phyloP scores from a whole-genome alignment of 441 rosid genomes.

The California macrophylla region DNA sequence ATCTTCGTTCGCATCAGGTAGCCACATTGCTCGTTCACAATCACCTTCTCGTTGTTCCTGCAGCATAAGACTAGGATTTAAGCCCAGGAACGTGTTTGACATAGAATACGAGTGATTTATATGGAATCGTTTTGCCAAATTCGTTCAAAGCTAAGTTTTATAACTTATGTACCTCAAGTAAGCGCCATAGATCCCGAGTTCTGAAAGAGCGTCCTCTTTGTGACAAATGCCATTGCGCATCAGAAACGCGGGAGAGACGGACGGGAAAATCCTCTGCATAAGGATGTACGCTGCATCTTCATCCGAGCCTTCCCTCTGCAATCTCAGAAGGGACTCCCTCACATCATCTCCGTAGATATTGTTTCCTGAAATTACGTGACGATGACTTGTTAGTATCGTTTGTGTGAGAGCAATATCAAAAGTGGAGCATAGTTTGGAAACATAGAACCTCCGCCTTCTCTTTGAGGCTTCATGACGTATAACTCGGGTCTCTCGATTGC shows the following conservation, averaged over 20 bases:
- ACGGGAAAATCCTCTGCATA: slow-evolving; percentile 93
- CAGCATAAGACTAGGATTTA: slow-evolving; percentile 1
- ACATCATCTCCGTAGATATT: slow-evolving; percentile 80
- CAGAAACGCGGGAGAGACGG: slow-evolving; percentile 45
- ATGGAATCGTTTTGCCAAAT: background rate
- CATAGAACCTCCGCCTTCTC: slow-evolving; percentile 93
- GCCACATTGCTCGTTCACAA: slow-evolving; percentile 68
- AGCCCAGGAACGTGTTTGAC: background rate
- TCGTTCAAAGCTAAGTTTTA: background rate
- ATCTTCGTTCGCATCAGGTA: slow-evolving; percentile 84
- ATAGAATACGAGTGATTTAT: too few species aligned
- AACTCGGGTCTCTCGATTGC: slow-evolving; percentile 69
- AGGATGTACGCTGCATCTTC: slow-evolving; percentile 86
- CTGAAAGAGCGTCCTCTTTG: slow-evolving; percentile 68
- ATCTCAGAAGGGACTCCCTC: slow-evolving; percentile 57
- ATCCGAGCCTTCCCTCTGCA: slow-evolving; percentile 54
- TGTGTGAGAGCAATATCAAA: background rate
- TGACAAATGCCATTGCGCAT: slow-evolving; percentile 69
- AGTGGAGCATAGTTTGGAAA: slow-evolving; percentile 7
- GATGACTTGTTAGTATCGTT: background rate
- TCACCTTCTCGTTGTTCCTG: slow-evolving; percentile 78
- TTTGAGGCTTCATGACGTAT: slow-evolving; percentile 91
- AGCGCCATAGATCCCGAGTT: slow-evolving; percentile 75
- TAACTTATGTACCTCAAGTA: slow-evolving; percentile 58
- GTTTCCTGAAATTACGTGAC: slow-evolving; percentile 56